phyloP scores from a whole-genome alignment of 352 stramenopile species.

The Globisporangium barbulae region DNA sequence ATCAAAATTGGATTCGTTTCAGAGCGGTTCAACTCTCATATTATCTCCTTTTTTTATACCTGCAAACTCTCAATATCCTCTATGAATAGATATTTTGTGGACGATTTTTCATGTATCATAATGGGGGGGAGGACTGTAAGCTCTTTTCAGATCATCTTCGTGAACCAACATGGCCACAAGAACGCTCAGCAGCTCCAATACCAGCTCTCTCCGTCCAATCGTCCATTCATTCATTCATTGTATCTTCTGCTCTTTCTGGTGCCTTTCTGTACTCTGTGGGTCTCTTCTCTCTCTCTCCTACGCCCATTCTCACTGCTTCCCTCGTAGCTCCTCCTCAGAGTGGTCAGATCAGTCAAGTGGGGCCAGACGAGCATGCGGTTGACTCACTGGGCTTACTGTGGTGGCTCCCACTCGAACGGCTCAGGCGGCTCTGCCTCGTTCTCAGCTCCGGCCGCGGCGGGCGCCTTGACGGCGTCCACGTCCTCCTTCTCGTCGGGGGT shows the following conservation, averaged over 20 bases:
- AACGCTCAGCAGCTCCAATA: neutral
- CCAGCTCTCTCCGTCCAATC: neutral
- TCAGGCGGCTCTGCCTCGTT: slow-evolving; percentile 94
- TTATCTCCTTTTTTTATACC: too few relatives aligned
- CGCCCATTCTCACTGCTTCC: neutral
- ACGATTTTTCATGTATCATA: too few relatives aligned
- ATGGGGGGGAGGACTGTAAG: too few relatives aligned
- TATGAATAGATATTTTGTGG: too few relatives aligned
- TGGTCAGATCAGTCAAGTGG: neutral
- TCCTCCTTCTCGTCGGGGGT: slow-evolving; percentile 92
- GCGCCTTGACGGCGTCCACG: slow-evolving; percentile 91
- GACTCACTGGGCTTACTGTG: slow-evolving; percentile 24
- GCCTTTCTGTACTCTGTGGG: slow-evolving; percentile 1
- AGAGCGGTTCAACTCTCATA: too few relatives aligned
- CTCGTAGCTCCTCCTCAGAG: neutral
- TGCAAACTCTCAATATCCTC: too few relatives aligned
- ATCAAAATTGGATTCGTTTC: too few relatives aligned
- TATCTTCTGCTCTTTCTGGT: slow-evolving; percentile 5
- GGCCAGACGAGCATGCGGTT: neutral
- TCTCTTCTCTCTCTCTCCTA: neutral
- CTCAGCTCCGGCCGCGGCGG: slow-evolving; percentile 85
- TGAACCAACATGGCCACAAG: neutral
- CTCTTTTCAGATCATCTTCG: too few relatives aligned
- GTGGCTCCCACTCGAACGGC: slow-evolving; percentile 96
- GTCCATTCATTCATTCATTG: slow-evolving; percentile 7